These are phyloP conservation scores for Ormosia emarginata DNA, from an alignment of 306 rosid genomes.

Conservation along the genomic window DNA sequence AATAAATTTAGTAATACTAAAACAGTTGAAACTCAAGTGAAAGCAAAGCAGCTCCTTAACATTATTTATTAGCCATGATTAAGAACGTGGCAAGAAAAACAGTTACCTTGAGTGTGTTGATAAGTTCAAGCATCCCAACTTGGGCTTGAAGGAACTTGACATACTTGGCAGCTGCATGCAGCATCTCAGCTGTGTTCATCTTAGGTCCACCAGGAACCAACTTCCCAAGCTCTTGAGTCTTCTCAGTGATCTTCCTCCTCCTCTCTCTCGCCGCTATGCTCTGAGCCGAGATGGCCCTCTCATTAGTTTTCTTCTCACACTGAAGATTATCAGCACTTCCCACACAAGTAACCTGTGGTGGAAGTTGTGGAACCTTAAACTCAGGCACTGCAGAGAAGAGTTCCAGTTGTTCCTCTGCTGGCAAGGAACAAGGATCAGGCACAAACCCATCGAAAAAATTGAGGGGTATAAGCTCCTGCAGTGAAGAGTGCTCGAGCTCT, in stretches of 20 bases:
- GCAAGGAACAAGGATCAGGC: background rate
- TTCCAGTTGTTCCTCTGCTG: background rate
- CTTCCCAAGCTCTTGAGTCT: constrained; percentile 76
- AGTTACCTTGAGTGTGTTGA: constrained; percentile 29
- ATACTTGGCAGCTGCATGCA: constrained; percentile 65
- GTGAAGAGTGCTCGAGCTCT: background rate
- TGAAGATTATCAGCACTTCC: background rate
- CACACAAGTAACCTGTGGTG: background rate
- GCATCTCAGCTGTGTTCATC: constrained; percentile 95
- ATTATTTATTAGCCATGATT: background rate
- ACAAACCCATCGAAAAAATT: constrained; percentile 11
- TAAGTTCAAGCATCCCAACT: constrained; percentile 50
- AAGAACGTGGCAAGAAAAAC: background rate
- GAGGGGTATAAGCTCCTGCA: background rate
- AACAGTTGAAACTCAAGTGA: background rate
- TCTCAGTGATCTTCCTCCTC: constrained; percentile 75
- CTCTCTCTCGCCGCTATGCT: constrained; percentile 78
- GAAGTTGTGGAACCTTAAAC: background rate
- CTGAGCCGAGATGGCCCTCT: constrained; percentile 43
- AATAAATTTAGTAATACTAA: background rate
- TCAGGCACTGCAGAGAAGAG: background rate
- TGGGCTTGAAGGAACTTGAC: constrained; percentile 78
- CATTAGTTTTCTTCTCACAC: background rate
- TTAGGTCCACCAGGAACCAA: constrained; percentile 69
- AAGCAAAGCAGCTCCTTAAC: too few species aligned